Evolutionary conservation across 1,284 basidiomycete species (phyloP).

Genomic region (Puccinia novopanici): DNA sequence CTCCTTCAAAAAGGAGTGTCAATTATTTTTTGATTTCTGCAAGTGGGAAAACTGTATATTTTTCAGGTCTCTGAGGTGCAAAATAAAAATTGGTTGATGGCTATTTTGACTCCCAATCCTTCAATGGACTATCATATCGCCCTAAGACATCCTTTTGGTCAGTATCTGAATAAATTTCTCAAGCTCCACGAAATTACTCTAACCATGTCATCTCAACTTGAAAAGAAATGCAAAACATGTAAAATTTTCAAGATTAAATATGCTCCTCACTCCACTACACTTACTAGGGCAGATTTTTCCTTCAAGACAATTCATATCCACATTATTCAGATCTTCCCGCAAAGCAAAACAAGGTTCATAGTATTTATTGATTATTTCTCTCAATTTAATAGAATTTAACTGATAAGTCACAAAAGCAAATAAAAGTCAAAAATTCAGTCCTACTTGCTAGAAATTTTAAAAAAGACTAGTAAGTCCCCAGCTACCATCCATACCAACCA

Average conservation of each 20-base stretch:
- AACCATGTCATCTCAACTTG: no score
- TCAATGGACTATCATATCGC: not conserved
- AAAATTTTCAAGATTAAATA: not conserved
- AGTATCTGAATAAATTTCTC: conserved; percentile 12
- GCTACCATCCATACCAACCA: not conserved
- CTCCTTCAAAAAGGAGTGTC: not conserved
- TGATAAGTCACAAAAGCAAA: conserved; percentile 1
- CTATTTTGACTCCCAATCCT: not conserved
- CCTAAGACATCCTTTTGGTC: conserved; percentile 4
- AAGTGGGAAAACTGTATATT: conserved; percentile 1
- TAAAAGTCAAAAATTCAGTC: not conserved
- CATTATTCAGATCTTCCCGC: not conserved
- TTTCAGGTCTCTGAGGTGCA: not conserved
- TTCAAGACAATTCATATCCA: conserved; percentile 10
- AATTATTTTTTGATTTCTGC: not conserved
- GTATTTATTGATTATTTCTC: conserved; percentile 33
- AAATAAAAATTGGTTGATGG: not conserved
- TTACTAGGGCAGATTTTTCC: not conserved
- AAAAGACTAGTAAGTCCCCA: not conserved
- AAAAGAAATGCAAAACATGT: not conserved
- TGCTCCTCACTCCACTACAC: no score
- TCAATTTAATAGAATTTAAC: not conserved
- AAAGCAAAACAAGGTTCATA: not conserved
- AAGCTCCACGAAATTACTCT: not conserved
- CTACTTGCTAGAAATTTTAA: conserved; percentile 13